Base-by-base conservation (phyloP, 768 basidiomycete species). In the Collybia mongolica region DNA sequence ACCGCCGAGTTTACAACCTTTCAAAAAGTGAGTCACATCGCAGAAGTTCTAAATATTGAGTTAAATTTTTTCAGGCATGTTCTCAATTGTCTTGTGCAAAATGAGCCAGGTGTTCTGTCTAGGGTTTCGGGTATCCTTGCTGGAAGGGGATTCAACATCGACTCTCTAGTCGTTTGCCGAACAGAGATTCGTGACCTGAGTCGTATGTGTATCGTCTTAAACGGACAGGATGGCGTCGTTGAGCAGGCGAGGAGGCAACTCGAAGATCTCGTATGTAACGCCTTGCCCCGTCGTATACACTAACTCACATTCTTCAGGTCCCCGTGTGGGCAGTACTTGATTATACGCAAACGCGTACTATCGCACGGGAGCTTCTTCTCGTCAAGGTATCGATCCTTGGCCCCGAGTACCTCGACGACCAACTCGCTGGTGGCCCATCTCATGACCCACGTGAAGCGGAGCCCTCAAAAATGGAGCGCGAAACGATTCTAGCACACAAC, bases 301-400 rank as follows among this genome's bases (percentile, higher is more conserved):
- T 29, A 41, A 15, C 24, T 40, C 32, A 23, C 29, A n/a, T 49
- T 44, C 29, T 38, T 6, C 44, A 97, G 96, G 95, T 99, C 22
- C 97, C 96, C 44, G 97, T 99, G 3, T 99, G 97, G 97, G 97
- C 96, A 23, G 97, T 99, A 26, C 77, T 99, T 53, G 95, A 99
- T 71, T 99, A 98, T 68, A 98, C 96, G 17, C 81, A 95, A 54
- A 98, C 94, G 19, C 83, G 80, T 49, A 84, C 87, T 23, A 96
- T 99, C 66, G 81, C 88, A 56, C 90, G 97, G 59, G 97, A 99
- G 69, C 80, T 98, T 12, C 80, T 98, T 26, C 87, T 99, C 56
- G 91, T 88, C 63, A 99, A 99, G 65, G 85, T 99, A 2, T 98
- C 97, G 51, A 96, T 95, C 62, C 86, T 99, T 29, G 97, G 97